phyloP scores from a whole-genome alignment of 257 asterid genomes.

The Solanum sparsipilum region DNA sequence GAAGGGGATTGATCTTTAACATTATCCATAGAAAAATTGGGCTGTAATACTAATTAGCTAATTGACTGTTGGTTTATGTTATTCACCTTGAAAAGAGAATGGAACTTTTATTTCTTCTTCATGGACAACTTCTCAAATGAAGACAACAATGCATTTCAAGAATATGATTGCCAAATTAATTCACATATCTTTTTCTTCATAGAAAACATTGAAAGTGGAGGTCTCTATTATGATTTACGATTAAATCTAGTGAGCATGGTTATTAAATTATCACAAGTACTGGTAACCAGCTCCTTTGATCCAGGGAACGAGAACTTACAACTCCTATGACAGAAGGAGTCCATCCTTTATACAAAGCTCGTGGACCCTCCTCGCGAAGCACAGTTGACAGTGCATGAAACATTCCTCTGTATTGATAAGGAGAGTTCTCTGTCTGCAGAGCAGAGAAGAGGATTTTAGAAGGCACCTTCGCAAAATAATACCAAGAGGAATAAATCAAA shows the following conservation, averaged over 20 bases:
- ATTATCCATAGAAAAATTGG: not conserved
- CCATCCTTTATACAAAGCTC: slow-evolving; percentile 96
- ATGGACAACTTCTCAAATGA: not conserved
- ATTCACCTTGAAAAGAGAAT: not conserved
- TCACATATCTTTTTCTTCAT: not conserved
- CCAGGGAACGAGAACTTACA: slow-evolving; percentile 39
- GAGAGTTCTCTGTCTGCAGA: slow-evolving; percentile 79
- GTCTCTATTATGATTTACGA: not conserved
- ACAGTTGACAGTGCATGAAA: slow-evolving; percentile 88
- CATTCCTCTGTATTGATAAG: slow-evolving; percentile 91
- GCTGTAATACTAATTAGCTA: not conserved
- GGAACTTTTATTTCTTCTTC: not conserved
- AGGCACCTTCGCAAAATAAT: not conserved
- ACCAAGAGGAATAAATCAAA: not conserved
- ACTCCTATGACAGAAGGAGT: slow-evolving; percentile 99
- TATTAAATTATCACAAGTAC: not conserved
- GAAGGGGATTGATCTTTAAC: not conserved
- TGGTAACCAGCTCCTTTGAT: not conserved
- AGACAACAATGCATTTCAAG: not conserved
- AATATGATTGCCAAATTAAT: not conserved
- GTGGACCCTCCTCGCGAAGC: slow-evolving; percentile 96
- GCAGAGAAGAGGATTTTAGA: slow-evolving; percentile 2
- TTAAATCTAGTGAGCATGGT: not conserved
- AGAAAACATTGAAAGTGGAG: not conserved
- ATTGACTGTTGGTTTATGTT: not conserved